Percentiles rank a stretch among this genome's conserved stretches.
phyloP scores from a whole-genome alignment of 2,329 filamentous ascomycete species.

The Phoma herbarum region DNA sequence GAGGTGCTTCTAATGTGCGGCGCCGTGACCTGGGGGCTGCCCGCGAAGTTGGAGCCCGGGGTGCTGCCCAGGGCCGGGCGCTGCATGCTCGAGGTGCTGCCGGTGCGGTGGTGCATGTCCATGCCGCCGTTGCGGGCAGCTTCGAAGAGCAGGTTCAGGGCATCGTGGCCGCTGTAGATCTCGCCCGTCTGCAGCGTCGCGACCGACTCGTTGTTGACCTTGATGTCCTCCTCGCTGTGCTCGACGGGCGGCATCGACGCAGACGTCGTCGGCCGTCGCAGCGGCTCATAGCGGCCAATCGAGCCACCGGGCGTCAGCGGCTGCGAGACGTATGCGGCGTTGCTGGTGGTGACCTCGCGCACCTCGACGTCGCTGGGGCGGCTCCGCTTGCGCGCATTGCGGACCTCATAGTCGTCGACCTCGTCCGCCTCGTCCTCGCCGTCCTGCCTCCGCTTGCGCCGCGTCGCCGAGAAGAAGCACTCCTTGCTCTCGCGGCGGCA shows the following conservation, averaged over 20 bases:
- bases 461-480: slow-evolving; percentile 94
- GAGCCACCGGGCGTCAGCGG: slow-evolving; percentile 74
- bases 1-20: slow-evolving; percentile 36
- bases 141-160: slow-evolving; percentile 88
- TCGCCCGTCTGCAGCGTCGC: slow-evolving; percentile 69
- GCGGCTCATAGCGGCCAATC: slow-evolving; percentile 70
- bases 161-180: slow-evolving; percentile 91
- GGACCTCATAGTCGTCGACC: slow-evolving; percentile 70
- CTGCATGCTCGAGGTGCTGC: slow-evolving; percentile 55
- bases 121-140: slow-evolving; percentile 68
- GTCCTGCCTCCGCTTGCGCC: slow-evolving; percentile 84
- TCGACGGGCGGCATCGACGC: slow-evolving; percentile 40
- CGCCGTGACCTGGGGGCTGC: slow-evolving; percentile 43
- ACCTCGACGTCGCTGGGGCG: slow-evolving; percentile 58
- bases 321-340: slow-evolving; percentile 48
- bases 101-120: slow-evolving; percentile 57
- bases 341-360: slow-evolving; percentile 35
- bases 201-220: slow-evolving; percentile 68
- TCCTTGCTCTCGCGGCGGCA: slow-evolving; percentile 95
- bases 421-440: slow-evolving; percentile 56
- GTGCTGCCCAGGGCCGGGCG: slow-evolving; percentile 47
- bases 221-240: slow-evolving; percentile 62
- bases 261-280: slow-evolving; percentile 66
- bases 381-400: slow-evolving; percentile 76
- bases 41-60: slow-evolving; percentile 46